Evolutionary conservation across 176 grass and related monocot species (phyloP).

Genomic region (Hordeum marinum): DNA sequence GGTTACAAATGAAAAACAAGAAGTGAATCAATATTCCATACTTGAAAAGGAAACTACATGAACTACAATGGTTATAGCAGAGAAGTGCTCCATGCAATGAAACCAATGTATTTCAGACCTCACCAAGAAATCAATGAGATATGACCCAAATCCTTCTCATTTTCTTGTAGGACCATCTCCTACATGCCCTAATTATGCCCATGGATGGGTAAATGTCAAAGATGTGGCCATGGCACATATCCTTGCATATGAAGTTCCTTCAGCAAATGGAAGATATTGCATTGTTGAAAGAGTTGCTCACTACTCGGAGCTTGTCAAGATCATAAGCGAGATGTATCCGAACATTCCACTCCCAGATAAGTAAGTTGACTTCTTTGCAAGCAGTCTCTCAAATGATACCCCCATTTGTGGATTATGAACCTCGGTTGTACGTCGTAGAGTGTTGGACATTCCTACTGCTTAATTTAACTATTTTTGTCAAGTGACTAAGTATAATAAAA

Average conservation of each 20-base stretch:
- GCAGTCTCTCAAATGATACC: neutral
- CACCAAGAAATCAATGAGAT: too few species aligned
- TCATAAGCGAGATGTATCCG: constrained; percentile 32
- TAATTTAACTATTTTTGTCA: neutral
- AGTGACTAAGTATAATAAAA: neutral
- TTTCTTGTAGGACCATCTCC: constrained; percentile 34
- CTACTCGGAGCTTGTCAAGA: constrained; percentile 28
- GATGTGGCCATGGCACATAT: constrained; percentile 60
- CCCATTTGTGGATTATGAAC: neutral
- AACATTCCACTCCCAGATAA: constrained; percentile 28
- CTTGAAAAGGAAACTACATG: too few species aligned
- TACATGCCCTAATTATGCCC: constrained; percentile 37
- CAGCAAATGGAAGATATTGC: constrained; percentile 48
- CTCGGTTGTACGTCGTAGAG: too few species aligned
- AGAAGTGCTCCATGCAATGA: too few species aligned
- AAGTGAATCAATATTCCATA: too few species aligned
- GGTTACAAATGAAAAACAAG: too few species aligned
- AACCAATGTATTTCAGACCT: neutral
- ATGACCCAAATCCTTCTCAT: too few species aligned
- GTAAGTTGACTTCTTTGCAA: constrained; percentile 33
- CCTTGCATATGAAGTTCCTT: constrained; percentile 51
- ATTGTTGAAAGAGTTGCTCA: constrained; percentile 49
- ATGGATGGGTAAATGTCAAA: constrained; percentile 50
- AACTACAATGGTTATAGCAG: too few species aligned
- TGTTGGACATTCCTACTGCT: neutral